phyloP scores from a whole-genome alignment of 345 rosid species.

The Anacardium occidentale region DNA sequence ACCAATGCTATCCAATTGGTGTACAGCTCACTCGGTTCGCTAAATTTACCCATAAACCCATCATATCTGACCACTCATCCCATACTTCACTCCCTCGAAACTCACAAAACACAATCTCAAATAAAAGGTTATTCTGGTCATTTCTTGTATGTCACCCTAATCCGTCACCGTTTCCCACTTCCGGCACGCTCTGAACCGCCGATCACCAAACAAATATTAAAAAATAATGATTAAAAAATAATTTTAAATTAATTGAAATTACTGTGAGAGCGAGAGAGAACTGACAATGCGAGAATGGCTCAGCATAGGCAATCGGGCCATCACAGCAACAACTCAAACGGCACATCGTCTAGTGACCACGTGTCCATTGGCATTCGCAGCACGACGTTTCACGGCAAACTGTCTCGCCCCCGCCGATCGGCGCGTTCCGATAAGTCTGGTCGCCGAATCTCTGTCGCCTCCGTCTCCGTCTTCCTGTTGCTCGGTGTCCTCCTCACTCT shows the following conservation, averaged over 20 bases:
- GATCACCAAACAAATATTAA: not conserved
- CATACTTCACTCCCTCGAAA: not conserved
- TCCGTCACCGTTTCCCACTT: not conserved
- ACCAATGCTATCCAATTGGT: not conserved
- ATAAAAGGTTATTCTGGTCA: not conserved
- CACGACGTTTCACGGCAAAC: conserved; percentile 45
- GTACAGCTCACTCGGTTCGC: not conserved
- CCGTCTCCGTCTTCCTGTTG: conserved; percentile 47
- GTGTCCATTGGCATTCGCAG: conserved; percentile 59
- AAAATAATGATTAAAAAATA: not conserved
- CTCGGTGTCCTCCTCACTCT: conserved; percentile 57
- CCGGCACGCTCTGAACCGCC: not conserved
- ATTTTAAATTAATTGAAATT: not conserved
- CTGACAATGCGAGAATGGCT: conserved; percentile 63
- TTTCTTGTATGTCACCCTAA: not conserved
- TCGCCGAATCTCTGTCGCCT: conserved; percentile 47
- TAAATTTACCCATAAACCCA: conserved; percentile 10
- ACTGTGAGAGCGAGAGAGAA: not conserved
- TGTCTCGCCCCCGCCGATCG: conserved; percentile 56
- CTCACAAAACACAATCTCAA: not conserved
- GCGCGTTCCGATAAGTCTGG: conserved; percentile 58
- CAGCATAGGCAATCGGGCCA: conserved; percentile 83
- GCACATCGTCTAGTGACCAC: conserved; percentile 50
- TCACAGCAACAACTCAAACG: conserved; percentile 40
- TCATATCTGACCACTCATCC: not conserved